phyloP scores from a whole-genome alignment of 768 basidiomycete genomes.

The Cystofilobasidium bisporidii region DNA sequence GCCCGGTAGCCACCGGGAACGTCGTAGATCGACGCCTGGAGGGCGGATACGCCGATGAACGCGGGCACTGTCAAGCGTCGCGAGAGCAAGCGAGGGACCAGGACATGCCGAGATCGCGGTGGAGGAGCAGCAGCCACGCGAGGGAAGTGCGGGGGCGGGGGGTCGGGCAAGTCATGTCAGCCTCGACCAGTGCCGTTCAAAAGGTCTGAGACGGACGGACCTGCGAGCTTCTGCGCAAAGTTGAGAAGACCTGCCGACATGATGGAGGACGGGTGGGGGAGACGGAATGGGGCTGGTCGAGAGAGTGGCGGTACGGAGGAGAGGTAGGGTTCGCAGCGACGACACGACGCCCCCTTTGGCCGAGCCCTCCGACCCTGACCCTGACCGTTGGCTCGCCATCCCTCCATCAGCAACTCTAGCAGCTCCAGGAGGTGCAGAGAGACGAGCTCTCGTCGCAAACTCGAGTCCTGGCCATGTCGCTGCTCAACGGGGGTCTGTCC shows the following conservation, averaged over 20 bases:
- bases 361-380: too few species aligned
- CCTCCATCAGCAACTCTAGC: too few species aligned
- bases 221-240: constrained; percentile 19
- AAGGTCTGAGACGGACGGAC: background rate
- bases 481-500: too few species aligned
- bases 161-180: background rate
- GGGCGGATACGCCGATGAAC: constrained; percentile 17
- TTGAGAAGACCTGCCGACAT: constrained; percentile 25
- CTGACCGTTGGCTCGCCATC: too few species aligned
- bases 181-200: background rate
- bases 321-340: background rate
- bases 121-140: background rate
- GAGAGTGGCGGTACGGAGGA: background rate
- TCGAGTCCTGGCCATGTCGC: too few species aligned
- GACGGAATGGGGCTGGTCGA: background rate
- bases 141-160: too few species aligned
- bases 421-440: too few species aligned
- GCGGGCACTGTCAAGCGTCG: constrained; percentile 13
- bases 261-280: background rate
- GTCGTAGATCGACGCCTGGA: constrained; percentile 45
- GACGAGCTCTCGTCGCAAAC: background rate
- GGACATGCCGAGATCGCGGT: background rate
- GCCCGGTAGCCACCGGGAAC: constrained; percentile 76
- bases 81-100: background rate
- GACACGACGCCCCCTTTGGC: too few species aligned